phyloP scores from a whole-genome alignment of 2,329 filamentous ascomycete species.

The Ophiocordyceps sinensis region DNA sequence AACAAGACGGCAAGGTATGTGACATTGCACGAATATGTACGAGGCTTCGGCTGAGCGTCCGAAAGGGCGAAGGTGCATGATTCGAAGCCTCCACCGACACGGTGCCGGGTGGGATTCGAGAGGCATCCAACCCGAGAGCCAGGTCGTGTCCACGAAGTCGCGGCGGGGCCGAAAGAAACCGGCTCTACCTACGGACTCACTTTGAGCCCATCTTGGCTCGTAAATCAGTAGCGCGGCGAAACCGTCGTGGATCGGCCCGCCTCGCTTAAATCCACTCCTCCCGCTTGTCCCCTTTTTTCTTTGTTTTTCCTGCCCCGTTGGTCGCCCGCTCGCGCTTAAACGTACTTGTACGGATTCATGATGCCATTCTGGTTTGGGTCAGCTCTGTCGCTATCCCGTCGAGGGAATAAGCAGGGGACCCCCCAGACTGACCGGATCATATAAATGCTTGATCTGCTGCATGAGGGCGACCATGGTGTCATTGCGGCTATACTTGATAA shows the following conservation, averaged over 20 bases:
- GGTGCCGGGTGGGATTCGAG: background rate
- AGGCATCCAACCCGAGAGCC: background rate
- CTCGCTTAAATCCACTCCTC: background rate
- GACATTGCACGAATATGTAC: background rate
- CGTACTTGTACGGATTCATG: constrained; percentile 98
- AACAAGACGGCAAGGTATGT: background rate
- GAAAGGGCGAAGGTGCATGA: background rate
- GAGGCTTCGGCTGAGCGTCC: constrained; percentile 1
- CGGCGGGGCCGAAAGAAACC: background rate
- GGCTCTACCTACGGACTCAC: background rate
- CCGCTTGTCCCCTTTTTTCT: background rate
- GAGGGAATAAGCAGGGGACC: constrained; percentile 1
- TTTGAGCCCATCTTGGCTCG: background rate
- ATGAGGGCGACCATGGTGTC: constrained; percentile 80
- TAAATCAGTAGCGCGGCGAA: background rate
- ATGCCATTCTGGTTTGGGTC: constrained; percentile 61
- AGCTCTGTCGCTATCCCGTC: background rate
- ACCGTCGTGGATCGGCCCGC: background rate
- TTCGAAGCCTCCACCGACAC: constrained; percentile 1
- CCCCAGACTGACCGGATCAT: constrained; percentile 65
- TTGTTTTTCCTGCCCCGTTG: background rate
- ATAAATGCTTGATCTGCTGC: constrained; percentile 88
- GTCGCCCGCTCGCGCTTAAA: constrained; percentile 25
- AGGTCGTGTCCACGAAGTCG: background rate
- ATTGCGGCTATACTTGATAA: constrained; percentile 81